These are phyloP conservation scores for Trichophyton equinum DNA, from an alignment of 2,329 filamentous ascomycete species.

Conservation along the genomic window DNA sequence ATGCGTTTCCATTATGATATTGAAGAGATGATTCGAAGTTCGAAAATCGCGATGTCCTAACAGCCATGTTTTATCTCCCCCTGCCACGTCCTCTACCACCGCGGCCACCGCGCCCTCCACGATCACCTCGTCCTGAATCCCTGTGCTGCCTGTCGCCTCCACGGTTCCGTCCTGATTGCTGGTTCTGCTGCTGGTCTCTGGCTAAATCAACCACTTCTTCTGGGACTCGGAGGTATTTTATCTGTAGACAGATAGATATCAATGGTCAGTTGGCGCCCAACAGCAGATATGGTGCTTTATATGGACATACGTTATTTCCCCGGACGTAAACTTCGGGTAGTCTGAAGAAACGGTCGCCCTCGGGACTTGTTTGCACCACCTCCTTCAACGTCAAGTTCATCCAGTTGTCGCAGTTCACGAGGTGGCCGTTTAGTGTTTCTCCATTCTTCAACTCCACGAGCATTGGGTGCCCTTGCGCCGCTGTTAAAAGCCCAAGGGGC, in stretches of 20 bases:
- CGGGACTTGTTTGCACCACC: conserved; percentile 89
- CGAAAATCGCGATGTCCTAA: not conserved
- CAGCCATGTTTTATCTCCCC: conserved; percentile 14
- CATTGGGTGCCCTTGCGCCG: conserved; percentile 95
- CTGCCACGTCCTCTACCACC: conserved; percentile 34
- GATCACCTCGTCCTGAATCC: conserved; percentile 28
- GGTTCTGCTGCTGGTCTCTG: conserved; percentile 77
- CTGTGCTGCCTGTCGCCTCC: conserved; percentile 26
- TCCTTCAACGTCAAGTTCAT: conserved; percentile 98
- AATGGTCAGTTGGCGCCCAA: not conserved
- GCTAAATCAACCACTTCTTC: conserved; percentile 93
- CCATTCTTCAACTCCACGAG: conserved; percentile 95
- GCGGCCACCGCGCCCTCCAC: conserved; percentile 25
- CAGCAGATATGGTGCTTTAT: too few relatives aligned
- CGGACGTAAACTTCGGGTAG: conserved; percentile 91
- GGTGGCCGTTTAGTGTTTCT: conserved; percentile 90
- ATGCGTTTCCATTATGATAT: not conserved
- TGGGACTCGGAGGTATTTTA: conserved; percentile 93
- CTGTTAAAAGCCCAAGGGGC: conserved; percentile 70
- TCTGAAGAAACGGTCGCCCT: conserved; percentile 86
- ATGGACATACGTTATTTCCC: conserved; percentile 73
- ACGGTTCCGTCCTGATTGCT: conserved; percentile 38
- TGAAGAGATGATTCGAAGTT: not conserved
- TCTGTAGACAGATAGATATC: conserved; percentile 42
- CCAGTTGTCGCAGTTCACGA: conserved; percentile 97